Evolutionary conservation across 2,329 filamentous ascomycete genomes (phyloP).

Genomic region (Fusarium protoensiforme): DNA sequence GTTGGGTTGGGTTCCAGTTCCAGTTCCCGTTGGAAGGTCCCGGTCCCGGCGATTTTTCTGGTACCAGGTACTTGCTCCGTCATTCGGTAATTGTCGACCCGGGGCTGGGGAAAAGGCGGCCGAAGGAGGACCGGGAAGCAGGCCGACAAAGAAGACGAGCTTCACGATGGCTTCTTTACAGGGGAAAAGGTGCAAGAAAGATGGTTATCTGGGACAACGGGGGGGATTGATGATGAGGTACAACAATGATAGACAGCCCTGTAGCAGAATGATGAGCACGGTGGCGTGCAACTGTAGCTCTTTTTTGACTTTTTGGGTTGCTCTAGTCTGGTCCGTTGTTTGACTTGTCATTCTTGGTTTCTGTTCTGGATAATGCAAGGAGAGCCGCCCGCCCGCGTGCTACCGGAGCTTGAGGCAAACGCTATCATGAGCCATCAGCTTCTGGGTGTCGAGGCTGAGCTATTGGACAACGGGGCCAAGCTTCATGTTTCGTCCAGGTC

Average conservation of each 20-base stretch:
- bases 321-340: conserved; percentile 20
- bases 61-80: conserved; percentile 32
- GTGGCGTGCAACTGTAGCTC: conserved; percentile 30
- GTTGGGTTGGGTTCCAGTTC: conserved; percentile 1
- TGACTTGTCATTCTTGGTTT: conserved; percentile 6
- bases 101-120: conserved; percentile 4
- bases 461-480: neutral
- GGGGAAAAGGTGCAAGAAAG: neutral
- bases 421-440: neutral
- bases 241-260: neutral
- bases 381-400: conserved; percentile 17
- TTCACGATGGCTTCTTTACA: conserved; percentile 29
- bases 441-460: neutral
- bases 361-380: conserved; percentile 33
- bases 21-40: neutral
- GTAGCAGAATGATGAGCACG: conserved; percentile 20
- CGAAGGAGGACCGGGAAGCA: conserved; percentile 8
- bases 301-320: conserved; percentile 16
- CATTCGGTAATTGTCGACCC: conserved; percentile 26
- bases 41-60: conserved; percentile 16
- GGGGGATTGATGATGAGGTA: conserved; percentile 4
- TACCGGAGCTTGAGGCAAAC: neutral
- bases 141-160: conserved; percentile 5
- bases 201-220: neutral
- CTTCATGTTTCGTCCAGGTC: neutral